Evolutionary conservation across 2,329 filamentous ascomycete genomes (phyloP).

Genomic region (Exserohilum rostratum): DNA sequence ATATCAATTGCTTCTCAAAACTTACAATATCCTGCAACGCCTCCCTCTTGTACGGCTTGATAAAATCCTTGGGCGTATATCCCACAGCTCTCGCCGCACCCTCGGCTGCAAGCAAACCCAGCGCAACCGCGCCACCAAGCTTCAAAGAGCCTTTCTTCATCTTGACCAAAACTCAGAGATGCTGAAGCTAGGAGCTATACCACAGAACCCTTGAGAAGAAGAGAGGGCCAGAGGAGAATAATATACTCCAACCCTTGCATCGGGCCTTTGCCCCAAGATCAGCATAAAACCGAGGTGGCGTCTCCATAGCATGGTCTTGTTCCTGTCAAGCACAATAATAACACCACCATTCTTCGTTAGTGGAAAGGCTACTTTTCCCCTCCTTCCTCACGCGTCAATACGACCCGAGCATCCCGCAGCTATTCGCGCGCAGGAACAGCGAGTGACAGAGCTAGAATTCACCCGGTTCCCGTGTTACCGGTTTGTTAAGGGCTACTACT

Average conservation of each 20-base stretch:
- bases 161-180: constrained; percentile 6
- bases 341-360: constrained; percentile 4
- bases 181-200: not conserved
- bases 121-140: constrained; percentile 32
- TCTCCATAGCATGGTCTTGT: constrained; percentile 4
- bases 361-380: not conserved
- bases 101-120: constrained; percentile 52
- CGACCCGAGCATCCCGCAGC: constrained; percentile 6
- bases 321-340: constrained; percentile 16
- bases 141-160: constrained; percentile 29
- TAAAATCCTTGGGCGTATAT: constrained; percentile 57
- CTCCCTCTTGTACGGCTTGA: constrained; percentile 57
- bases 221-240: not conserved
- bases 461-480: not conserved
- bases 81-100: constrained; percentile 56
- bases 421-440: not conserved
- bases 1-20: constrained; percentile 3
- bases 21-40: constrained; percentile 63
- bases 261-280: not conserved
- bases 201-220: not conserved
- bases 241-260: not conserved
- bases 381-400: constrained; percentile 15
- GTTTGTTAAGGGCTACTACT: no score
- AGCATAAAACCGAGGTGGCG: no score
- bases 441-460: not conserved